Percentiles rank a stretch among this genome's conserved stretches.
Conservation (phyloP, 2,329 filamentous ascomycete species). For the Penicillium glabrum region DNA sequence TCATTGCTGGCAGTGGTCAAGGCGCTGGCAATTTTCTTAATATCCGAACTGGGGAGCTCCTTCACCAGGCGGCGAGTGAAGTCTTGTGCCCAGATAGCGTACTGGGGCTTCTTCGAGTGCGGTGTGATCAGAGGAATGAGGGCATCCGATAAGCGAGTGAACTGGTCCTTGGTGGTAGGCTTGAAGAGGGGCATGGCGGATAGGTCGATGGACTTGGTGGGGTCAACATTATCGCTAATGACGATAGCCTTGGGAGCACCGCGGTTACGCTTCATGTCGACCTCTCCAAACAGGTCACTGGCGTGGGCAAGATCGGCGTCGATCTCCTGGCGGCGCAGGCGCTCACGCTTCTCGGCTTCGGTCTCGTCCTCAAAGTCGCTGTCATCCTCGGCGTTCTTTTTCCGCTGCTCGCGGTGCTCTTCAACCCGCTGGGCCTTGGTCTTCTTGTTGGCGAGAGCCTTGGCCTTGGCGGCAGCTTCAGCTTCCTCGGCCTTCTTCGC, state of each 20-base stretch:
- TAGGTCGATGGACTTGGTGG: slow-evolving; percentile 78
- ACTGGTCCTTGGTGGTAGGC: slow-evolving; percentile 82
- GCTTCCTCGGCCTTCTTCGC: slow-evolving; percentile 81
- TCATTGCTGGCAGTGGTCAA: slow-evolving; percentile 92
- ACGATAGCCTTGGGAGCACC: slow-evolving; percentile 66
- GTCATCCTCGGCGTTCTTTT: slow-evolving; percentile 57
- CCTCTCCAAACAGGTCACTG: slow-evolving; percentile 81
- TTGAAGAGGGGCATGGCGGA: slow-evolving; percentile 81
- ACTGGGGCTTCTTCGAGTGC: slow-evolving; percentile 86
- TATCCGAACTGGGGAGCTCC: slow-evolving; percentile 86
- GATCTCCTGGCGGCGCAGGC: slow-evolving; percentile 77
- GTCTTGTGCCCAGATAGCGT: slow-evolving; percentile 85
- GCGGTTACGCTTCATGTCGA: slow-evolving; percentile 67
- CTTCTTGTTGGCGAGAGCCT: slow-evolving; percentile 89
- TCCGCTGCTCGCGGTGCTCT: slow-evolving; percentile 69
- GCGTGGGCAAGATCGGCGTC: slow-evolving; percentile 87
- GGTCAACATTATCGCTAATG: slow-evolving; percentile 66
- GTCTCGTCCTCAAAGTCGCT: slow-evolving; percentile 66
- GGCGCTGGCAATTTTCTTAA: slow-evolving; percentile 89
- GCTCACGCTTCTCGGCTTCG: slow-evolving; percentile 69
- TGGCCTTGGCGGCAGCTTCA: slow-evolving; percentile 87
- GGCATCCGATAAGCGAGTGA: slow-evolving; percentile 73
- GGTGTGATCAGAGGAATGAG: slow-evolving; percentile 74
- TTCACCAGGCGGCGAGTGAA: slow-evolving; percentile 84
- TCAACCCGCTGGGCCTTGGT: slow-evolving; percentile 81